Evolutionary conservation across 192 early-diverging fungal species (phyloP), one percentile per base, ranked within the genome.

Genomic region (Gryganskiella cystojenkinii): DNA sequence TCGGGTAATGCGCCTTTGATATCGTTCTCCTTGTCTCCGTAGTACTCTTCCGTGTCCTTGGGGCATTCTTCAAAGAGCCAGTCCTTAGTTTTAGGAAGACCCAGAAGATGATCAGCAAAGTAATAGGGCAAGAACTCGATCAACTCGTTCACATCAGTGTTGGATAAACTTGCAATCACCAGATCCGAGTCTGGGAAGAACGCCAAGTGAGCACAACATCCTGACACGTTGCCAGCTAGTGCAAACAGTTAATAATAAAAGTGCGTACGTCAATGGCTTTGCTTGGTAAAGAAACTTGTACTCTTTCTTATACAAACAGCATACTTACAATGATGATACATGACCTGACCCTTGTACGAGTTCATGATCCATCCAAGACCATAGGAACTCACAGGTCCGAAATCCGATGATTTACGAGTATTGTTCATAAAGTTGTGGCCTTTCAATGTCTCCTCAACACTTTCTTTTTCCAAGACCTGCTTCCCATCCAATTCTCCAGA

Each of bases 151-250:
- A 49, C 20, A 9, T 61, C 45, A 1, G 28, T 47, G 60, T 61
- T 61, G 45, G 24, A 19, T 27, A 61, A 34, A n/a, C 28, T 19
- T 4, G 45, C 45, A 30, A 61, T 28, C 10, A 33, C 45, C 20
- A 61, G 45, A 33, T 61, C 60, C 3, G 30, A 42, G n/a, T 61
- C 31, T 20, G 60, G 60, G 60, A 61, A 61, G 9, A 61, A 11
- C 10, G 25, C 45, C 43, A 61, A 34, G 43, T 47, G 15, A 2
- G 44, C 25, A 5, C 27, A 22, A 19, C 20, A 45, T 13, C 60
- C 60, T 19, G 60, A 28, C 5, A 31, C 43, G 25, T 30, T 25
- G 6, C 57, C 57, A 11, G 33, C 57, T 59, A 59, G 20, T 45
- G 13, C 24, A 54, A n/a, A n/a, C n/a, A n/a, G n/a, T n/a, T 3